phyloP scores from a whole-genome alignment of 345 rosid genomes.

The Euphorbia peplus region DNA sequence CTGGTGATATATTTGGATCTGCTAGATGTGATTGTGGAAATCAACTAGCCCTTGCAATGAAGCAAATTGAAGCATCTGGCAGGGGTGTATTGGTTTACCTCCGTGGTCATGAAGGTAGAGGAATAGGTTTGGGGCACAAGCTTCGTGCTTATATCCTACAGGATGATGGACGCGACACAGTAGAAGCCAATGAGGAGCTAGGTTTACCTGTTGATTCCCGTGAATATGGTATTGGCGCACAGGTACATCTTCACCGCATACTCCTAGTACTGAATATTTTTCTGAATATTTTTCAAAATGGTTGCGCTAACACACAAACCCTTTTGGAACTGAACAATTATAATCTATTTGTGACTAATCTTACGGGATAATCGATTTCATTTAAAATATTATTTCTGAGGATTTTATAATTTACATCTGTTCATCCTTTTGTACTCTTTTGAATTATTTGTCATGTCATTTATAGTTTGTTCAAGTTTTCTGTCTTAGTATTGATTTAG shows the following conservation, averaged over 20 bases:
- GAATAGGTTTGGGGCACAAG: constrained; percentile 87
- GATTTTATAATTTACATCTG: neutral
- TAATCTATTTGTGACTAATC: neutral
- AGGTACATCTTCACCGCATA: constrained; percentile 41
- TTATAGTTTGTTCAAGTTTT: neutral
- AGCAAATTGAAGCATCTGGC: constrained; percentile 72
- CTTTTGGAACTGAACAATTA: neutral
- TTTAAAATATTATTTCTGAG: no score
- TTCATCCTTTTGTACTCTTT: neutral
- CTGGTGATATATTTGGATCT: constrained; percentile 82
- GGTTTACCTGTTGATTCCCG: constrained; percentile 93
- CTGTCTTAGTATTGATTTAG: neutral
- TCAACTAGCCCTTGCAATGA: constrained; percentile 77
- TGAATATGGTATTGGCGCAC: constrained; percentile 95
- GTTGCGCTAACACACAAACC: no score
- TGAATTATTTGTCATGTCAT: neutral
- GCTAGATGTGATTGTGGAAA: constrained; percentile 77
- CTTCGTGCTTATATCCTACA: constrained; percentile 86
- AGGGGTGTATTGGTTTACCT: constrained; percentile 74
- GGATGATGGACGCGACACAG: constrained; percentile 80
- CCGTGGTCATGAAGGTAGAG: constrained; percentile 91
- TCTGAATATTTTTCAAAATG: no score
- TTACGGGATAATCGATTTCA: neutral
- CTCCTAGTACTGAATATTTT: neutral
- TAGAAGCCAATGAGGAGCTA: constrained; percentile 86